Conservation (phyloP, 768 basidiomycete genomes). For the Cystofilobasidium ferigula region DNA sequence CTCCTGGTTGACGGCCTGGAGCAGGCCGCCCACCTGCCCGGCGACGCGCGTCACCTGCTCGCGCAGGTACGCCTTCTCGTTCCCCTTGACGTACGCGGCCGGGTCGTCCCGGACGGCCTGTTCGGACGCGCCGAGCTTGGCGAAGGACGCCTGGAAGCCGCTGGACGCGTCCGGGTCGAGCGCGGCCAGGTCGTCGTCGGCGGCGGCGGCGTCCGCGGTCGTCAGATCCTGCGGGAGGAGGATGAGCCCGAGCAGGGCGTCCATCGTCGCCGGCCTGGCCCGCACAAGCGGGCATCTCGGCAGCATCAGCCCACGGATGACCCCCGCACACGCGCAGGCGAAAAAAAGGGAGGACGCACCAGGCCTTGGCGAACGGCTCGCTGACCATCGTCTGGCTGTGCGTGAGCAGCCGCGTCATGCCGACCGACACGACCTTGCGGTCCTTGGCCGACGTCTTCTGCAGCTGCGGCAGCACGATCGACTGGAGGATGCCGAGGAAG, state of each 20-base stretch:
- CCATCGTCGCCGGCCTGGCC: conserved; percentile 63
- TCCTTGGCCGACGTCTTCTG: conserved; percentile 71
- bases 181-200: conserved; percentile 46
- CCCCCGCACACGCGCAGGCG: too few species aligned
- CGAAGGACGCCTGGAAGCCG: conserved; percentile 90
- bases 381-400: conserved; percentile 60
- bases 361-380: conserved; percentile 52
- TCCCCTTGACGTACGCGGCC: conserved; percentile 31
- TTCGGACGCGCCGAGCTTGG: conserved; percentile 66
- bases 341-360: conserved; percentile 45
- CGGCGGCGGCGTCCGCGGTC: conserved; percentile 34
- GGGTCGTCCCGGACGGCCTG: conserved; percentile 53
- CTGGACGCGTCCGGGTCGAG: conserved; percentile 78
- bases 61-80: conserved; percentile 24
- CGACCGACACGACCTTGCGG: conserved; percentile 71
- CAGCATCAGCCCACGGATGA: too few species aligned
- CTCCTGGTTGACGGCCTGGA: conserved; percentile 8
- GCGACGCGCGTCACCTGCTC: conserved; percentile 5
- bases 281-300: not conserved
- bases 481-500: conserved; percentile 66
- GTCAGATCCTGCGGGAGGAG: conserved; percentile 59
- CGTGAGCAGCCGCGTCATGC: conserved; percentile 65
- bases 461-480: conserved; percentile 67
- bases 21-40: conserved; percentile 11
- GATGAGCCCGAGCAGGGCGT: conserved; percentile 64